phyloP scores from a whole-genome alignment of 2,329 filamentous ascomycete species.

The Aureobasidium sp. region DNA sequence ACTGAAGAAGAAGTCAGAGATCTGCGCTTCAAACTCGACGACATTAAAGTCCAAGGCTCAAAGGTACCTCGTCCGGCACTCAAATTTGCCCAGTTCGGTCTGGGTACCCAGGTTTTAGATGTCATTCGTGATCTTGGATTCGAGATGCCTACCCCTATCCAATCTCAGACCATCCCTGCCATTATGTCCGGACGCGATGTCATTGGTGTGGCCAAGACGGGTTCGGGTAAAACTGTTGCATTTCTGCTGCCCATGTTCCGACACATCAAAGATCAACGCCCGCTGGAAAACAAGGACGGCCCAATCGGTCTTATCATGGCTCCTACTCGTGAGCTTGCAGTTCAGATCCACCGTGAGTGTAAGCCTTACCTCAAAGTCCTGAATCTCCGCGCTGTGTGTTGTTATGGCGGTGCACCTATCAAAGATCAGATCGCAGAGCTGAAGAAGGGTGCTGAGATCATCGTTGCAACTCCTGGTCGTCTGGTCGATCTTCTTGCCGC shows the following conservation, averaged over 20 bases:
- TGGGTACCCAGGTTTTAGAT: conserved; percentile 79
- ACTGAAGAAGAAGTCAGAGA: conserved; percentile 76
- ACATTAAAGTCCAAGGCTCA: conserved; percentile 85
- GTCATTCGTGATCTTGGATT: conserved; percentile 76
- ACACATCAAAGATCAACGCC: conserved; percentile 89
- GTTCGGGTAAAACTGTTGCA: conserved; percentile 93
- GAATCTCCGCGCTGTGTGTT: conserved; percentile 78
- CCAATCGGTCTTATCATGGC: conserved; percentile 86
- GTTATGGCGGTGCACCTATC: conserved; percentile 91
- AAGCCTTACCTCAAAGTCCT: conserved; percentile 89
- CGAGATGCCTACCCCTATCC: conserved; percentile 85
- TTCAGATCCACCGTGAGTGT: conserved; percentile 90
- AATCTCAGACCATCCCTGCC: conserved; percentile 87
- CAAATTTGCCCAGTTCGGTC: conserved; percentile 93
- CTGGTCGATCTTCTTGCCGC: conserved; percentile 93
- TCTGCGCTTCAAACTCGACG: conserved; percentile 80
- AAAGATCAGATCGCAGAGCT: conserved; percentile 96
- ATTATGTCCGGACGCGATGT: conserved; percentile 96
- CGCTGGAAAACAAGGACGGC: conserved; percentile 75
- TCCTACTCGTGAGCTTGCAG: conserved; percentile 86
- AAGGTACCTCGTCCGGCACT: conserved; percentile 88
- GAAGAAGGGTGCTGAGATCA: conserved; percentile 89
- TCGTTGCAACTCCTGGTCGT: conserved; percentile 89
- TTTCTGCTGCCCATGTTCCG: conserved; percentile 96
- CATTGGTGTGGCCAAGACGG: conserved; percentile 93